Evolutionary conservation across 306 rosid species (phyloP).

Genomic region (Ochetophila trinervis): DNA sequence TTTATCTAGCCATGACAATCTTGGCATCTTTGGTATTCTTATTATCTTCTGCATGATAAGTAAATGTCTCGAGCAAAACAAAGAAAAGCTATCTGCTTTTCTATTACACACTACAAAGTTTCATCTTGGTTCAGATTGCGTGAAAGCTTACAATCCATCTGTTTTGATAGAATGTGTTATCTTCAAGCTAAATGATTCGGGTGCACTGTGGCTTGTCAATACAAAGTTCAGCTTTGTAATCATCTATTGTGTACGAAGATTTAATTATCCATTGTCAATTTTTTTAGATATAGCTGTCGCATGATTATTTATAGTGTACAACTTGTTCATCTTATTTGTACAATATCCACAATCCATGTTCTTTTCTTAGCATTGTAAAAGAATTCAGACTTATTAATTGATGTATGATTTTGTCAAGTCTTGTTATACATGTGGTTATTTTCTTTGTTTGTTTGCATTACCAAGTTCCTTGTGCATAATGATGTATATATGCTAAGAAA

Average conservation of each 20-base stretch:
- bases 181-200: constrained; percentile 20
- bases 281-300: constrained; percentile 25
- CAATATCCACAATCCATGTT: constrained; percentile 31
- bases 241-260: constrained; percentile 10
- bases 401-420: constrained; percentile 7
- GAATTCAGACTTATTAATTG: constrained; percentile 23
- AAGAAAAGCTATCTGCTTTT: constrained; percentile 16
- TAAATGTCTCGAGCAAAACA: not conserved
- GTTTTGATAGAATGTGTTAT: constrained; percentile 18
- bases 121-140: constrained; percentile 12
- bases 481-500: not conserved
- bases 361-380: constrained; percentile 24
- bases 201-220: constrained; percentile 19
- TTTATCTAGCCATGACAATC: constrained; percentile 35
- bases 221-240: constrained; percentile 22
- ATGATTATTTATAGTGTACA: constrained; percentile 13
- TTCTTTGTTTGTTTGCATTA: not conserved
- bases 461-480: not conserved
- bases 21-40: constrained; percentile 49
- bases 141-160: constrained; percentile 21
- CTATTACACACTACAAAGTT: constrained; percentile 14
- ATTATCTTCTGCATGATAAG: constrained; percentile 36
- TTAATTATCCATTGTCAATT: constrained; percentile 17
- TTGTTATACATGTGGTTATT: constrained; percentile 1
- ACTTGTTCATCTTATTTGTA: constrained; percentile 13